These are phyloP conservation scores for Ogataea methanolica DNA, from an alignment of 805 yeast species.

Conservation along the genomic window DNA sequence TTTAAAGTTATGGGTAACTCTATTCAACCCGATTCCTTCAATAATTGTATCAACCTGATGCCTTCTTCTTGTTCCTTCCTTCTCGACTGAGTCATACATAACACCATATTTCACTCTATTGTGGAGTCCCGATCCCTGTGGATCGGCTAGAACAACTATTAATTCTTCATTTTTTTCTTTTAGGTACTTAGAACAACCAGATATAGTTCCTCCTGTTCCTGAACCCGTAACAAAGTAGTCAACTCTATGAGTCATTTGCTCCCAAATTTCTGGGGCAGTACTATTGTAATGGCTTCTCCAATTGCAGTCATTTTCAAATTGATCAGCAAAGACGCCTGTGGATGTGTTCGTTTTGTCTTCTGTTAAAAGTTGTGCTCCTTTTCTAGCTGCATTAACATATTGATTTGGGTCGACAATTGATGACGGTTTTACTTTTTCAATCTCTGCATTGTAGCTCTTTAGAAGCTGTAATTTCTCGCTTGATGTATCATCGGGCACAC, in stretches of 20 bases:
- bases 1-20: constrained; percentile 77
- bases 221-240: constrained; percentile 87
- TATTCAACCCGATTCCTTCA: constrained; percentile 89
- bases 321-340: constrained; percentile 86
- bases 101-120: constrained; percentile 86
- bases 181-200: constrained; percentile 82
- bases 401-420: constrained; percentile 91
- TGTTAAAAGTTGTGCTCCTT: constrained; percentile 52
- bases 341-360: constrained; percentile 32
- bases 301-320: constrained; percentile 88
- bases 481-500: constrained; percentile 91
- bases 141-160: constrained; percentile 76
- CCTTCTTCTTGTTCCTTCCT: constrained; percentile 88
- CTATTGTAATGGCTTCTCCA: constrained; percentile 79
- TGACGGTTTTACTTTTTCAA: constrained; percentile 89
- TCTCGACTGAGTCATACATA: constrained; percentile 85
- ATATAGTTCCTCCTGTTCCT: constrained; percentile 95
- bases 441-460: constrained; percentile 70
- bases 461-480: constrained; percentile 73
- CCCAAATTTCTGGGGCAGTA: constrained; percentile 92
- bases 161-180: constrained; percentile 43
- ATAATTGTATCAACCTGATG: constrained; percentile 95
- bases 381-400: constrained; percentile 83
- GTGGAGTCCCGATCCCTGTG: constrained; percentile 90
- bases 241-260: constrained; percentile 58